Evolutionary conservation across 2,329 filamentous ascomycete species (phyloP), one percentile per base, ranked within the genome.

Genomic region (Fusarium mundagurra): DNA sequence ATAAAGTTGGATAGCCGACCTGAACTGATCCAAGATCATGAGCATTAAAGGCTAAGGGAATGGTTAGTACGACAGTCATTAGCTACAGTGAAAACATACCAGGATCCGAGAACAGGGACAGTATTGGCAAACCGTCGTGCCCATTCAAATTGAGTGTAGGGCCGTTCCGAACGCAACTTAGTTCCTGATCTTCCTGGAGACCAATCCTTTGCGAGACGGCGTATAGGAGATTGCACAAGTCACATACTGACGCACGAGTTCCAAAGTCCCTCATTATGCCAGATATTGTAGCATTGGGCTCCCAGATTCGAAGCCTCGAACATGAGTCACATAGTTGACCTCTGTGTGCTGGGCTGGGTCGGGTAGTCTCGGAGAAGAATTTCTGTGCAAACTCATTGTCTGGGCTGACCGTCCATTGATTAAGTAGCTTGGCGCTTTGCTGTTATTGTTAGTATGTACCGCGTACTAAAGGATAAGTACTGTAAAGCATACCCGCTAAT

Each of bases 21-120:
- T 57, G 38, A 14, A n/a, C 27, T 11, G 9, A 57, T 44, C 8
- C 53, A 41, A 33, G 17, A n/a, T 43, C 38, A 18, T 29, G 3
- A 14, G 3, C 2, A 24, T 44, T 6, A 12, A 24, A 44, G 3
- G 36, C 53, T 57, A 5, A 2, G 0, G 14, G 3, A 4, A n/a
- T 20, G 11, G 14, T 57, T 7, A 43, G 38, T 20, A 31, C 6
- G 11, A 8, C 17, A 18, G 0, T 13, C n/a, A 10, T 20, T 9
- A 44, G 6, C 5, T 6, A 8, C 13, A 7, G 11, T 24, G 9
- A 31, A 5, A 11, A 33, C 38, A 6, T 44, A 57, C 53, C 27
- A 6, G 53, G 53, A 11, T 57, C 36, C 3, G 53, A 43, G 29
- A 57, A 57, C 6, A 57, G 22, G 13, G 53, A 57, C 20, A 57